These are phyloP conservation scores for Tricholoma furcatifolium DNA, from an alignment of 768 basidiomycete genomes.

Conservation along the genomic window DNA sequence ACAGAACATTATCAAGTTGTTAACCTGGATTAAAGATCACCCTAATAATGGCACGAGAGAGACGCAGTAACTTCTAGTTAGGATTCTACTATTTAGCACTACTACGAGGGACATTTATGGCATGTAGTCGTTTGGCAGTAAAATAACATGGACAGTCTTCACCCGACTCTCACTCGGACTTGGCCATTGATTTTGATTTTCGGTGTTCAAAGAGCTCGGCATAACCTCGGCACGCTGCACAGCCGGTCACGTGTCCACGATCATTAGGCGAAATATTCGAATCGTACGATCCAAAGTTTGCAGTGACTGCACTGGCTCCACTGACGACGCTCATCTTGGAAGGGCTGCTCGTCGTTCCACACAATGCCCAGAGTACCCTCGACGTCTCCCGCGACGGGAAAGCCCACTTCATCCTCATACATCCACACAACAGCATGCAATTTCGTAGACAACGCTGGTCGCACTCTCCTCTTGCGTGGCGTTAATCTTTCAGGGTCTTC, in stretches of 20 bases:
- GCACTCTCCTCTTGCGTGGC: conserved; percentile 85
- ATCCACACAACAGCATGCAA: conserved; percentile 66
- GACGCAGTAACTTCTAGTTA: too few relatives aligned
- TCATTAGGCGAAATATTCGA: conserved; percentile 5
- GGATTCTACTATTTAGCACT: too few relatives aligned
- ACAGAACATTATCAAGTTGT: too few relatives aligned
- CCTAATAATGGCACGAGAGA: too few relatives aligned
- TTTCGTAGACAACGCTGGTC: conserved; percentile 74
- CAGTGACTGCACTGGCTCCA: not conserved
- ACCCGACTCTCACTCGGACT: too few relatives aligned
- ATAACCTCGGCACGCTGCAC: not conserved
- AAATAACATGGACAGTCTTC: too few relatives aligned
- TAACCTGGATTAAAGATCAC: too few relatives aligned
- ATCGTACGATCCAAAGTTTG: conserved; percentile 5
- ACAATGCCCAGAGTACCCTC: conserved; percentile 57
- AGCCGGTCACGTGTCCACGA: conserved; percentile 6
- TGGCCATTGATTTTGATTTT: too few relatives aligned
- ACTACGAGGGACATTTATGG: too few relatives aligned
- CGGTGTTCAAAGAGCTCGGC: too few relatives aligned
- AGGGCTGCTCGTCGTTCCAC: conserved; percentile 5
- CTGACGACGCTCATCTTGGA: not conserved
- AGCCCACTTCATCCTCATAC: conserved; percentile 44
- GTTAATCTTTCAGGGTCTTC: conserved; percentile 90
- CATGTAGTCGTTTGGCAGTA: too few relatives aligned
- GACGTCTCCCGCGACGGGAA: conserved; percentile 57